Evolutionary conservation across 2,329 filamentous ascomycete genomes (phyloP), one percentile per base, ranked within the genome.

Genomic region (Penicillium sp.): DNA sequence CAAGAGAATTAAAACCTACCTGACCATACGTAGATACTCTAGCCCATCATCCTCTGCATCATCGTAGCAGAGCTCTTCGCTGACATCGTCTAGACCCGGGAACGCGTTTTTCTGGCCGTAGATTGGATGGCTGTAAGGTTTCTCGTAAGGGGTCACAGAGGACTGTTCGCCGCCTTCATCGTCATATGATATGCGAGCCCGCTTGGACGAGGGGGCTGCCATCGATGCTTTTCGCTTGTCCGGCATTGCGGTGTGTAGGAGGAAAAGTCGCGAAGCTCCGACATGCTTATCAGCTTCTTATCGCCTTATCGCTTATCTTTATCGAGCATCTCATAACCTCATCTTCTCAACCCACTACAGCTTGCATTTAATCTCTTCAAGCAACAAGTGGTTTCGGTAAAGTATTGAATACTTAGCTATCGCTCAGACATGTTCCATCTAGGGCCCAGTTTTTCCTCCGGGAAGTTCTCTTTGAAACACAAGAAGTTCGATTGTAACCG

Each of bases 41-140:
- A 91, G 76, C 1, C 88, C 88, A 73, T 90, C 87, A 31, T 81
- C 78, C 53, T 81, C 78, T 53, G 88, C 84, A 49, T 88, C 86
- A 48, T 89, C 88, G 63, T 88, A 89, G 54, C 88, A 86, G 1
- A 87, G 75, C 57, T 88, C 86, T 39, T 85, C 82, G 49, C 63
- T 65, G 27, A 51, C 65, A 42, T 82, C 78, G 46, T 85, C 82
- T 14, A 85, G 74, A n/a, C 83, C 83, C 7, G 88, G 87, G 65
- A 92, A 89, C 44, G 88, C 88, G 67, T 86, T 85, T 72, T 86
- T 85, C 74, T 91, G 89, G 42, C 89, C 89, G 72, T 86, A 91
- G 2, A 85, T 83, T 10, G 85, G 82, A 70, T 91, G 83, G 57
- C 87, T 72, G 43, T 75, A 76, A 25, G 80, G 77, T 53, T 75